These are phyloP conservation scores for Talaromyces sp. DNA, from an alignment of 2,329 filamentous ascomycete genomes.

Conservation along the genomic window DNA sequence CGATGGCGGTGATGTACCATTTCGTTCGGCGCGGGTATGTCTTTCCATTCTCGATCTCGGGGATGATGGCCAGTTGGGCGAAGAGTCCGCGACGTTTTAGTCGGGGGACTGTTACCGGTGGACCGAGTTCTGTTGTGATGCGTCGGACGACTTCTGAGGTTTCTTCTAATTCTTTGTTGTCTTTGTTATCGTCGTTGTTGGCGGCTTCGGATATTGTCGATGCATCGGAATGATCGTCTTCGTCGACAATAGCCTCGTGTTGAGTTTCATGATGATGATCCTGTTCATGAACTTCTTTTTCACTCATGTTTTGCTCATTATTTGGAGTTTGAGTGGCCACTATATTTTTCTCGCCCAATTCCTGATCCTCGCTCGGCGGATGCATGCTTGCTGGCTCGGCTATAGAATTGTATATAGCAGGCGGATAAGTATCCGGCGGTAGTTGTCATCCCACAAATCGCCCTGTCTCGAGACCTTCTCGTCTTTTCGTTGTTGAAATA, in stretches of 20 bases:
- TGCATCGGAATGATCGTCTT: conserved; percentile 13
- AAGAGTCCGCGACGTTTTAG: conserved; percentile 68
- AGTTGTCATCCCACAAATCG: not conserved
- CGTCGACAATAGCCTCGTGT: conserved; percentile 1
- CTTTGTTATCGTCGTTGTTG: conserved; percentile 21
- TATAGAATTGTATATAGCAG: not conserved
- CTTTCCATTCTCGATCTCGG: conserved; percentile 74
- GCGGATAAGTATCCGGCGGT: conserved; percentile 13
- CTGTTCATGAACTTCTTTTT: not conserved
- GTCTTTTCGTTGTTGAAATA: not conserved
- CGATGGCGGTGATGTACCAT: conserved; percentile 78
- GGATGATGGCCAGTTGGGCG: conserved; percentile 66
- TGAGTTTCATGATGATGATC: not conserved
- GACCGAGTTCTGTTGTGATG: conserved; percentile 29
- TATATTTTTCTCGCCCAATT: not conserved
- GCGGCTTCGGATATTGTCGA: conserved; percentile 9
- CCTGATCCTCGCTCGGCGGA: not conserved
- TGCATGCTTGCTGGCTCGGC: conserved; percentile 9
- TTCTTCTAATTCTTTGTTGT: conserved; percentile 23
- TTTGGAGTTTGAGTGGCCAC: not conserved
- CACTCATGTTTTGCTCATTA: not conserved
- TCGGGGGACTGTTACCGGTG: conserved; percentile 51
- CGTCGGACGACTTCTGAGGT: conserved; percentile 19
- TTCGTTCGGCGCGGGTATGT: conserved; percentile 72
- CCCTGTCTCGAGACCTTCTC: not conserved